Base-by-base conservation (phyloP, 164 flowering plant species). In the Vitis vinifera region DNA sequence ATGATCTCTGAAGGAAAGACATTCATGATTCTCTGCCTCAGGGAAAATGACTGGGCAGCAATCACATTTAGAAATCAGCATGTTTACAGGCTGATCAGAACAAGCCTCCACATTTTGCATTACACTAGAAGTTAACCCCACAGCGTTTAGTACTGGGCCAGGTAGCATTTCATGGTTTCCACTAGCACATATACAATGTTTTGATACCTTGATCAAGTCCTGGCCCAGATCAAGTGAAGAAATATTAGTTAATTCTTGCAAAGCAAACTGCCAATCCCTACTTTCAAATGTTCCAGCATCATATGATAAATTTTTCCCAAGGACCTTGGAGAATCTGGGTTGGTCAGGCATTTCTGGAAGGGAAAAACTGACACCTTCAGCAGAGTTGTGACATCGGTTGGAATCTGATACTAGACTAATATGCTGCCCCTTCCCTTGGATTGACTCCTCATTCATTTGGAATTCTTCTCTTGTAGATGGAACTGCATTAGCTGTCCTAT, bases 361-460 rank as follows among this genome's bases (percentile, higher is more conserved):
- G 15, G 79, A 61, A 73, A 69, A 75, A 12, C 73, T 55, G 58
- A 72, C 75, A 49, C 87, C 93, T 66, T 82, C 87, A 52, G 78
- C 19, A 56, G 86, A 68, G 11, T 74, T 47, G 49, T 81, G 75
- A 73, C 73, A 78, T 15, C 67, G 81, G 37, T 81, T 85, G 13
- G 88, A 75, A 75, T 75, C 78, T 60, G 89, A 69, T 65, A 80
- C 71, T 67, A 82, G 73, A 63, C 79, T 78, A 23, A 82, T 73
- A 59, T 52, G 73, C 72, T 75, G 84, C 50, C 76, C 77, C 62
- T 75, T 77, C 51, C 66, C 59, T n/a, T 68, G 75, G 77, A 65
- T 49, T 15, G 83, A 71, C 61, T 83, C 84, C 55, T 85, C 85
- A 49, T 68, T 55, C n/a, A 63, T 15, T 31, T 49, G 55, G 59